phyloP scores from a whole-genome alignment of 2,329 filamentous ascomycete species.

The Aureobasidium pullulans region DNA sequence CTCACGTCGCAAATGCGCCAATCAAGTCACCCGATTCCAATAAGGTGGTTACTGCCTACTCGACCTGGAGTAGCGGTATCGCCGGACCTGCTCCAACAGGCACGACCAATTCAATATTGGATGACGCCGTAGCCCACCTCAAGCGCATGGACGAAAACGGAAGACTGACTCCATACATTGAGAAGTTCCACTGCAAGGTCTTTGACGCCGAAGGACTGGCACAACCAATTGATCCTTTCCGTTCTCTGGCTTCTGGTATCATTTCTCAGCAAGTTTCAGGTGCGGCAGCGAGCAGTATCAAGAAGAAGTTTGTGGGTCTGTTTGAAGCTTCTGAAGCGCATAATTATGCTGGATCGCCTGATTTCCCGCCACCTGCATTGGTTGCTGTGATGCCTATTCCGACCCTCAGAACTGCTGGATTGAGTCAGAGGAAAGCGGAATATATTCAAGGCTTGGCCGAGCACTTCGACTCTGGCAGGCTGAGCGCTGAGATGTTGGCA shows the following conservation, averaged over 20 bases:
- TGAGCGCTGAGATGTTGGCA: conserved; percentile 68
- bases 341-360: conserved; percentile 21
- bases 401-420: conserved; percentile 70
- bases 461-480: conserved; percentile 68
- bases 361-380: conserved; percentile 69
- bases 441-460: conserved; percentile 81
- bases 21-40: conserved; percentile 66
- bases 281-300: conserved; percentile 83
- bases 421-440: conserved; percentile 92
- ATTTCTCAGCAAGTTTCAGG: conserved; percentile 96
- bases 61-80: conserved; percentile 31
- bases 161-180: conserved; percentile 65
- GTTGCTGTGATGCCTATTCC: conserved; percentile 59
- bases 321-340: conserved; percentile 44
- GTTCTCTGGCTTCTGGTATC: conserved; percentile 74
- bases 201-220: conserved; percentile 78
- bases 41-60: conserved; percentile 47
- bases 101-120: conserved; percentile 65
- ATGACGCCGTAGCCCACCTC: conserved; percentile 68
- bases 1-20: conserved; percentile 59
- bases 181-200: conserved; percentile 65
- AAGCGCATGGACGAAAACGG: conserved; percentile 56
- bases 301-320: conserved; percentile 70
- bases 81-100: conserved; percentile 30
- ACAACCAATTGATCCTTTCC: conserved; percentile 83